These are phyloP conservation scores for Silene uniflora DNA, from an alignment of 148 eudicot genomes.

Conservation along the genomic window DNA sequence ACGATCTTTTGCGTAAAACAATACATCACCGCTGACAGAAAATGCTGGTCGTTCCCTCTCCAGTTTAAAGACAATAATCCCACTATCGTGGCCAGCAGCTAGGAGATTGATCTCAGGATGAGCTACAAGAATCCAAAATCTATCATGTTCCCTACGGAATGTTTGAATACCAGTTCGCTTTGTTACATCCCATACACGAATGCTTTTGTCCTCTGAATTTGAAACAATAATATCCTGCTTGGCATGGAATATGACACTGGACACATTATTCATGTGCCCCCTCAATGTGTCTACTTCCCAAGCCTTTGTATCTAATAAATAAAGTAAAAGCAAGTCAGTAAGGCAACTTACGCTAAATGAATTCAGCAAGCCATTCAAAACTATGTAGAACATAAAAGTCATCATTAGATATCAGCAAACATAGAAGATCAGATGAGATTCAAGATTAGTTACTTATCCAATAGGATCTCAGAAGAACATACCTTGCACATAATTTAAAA, in stretches of 20 bases:
- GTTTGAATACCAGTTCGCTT: slow-evolving; percentile 81
- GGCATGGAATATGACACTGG: slow-evolving; percentile 80
- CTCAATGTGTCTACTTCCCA: slow-evolving; percentile 93
- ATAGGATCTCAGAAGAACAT: neutral
- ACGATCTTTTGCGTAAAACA: slow-evolving; percentile 83
- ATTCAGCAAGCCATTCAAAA: neutral
- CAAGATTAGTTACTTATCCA: neutral
- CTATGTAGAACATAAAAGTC: neutral
- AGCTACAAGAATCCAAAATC: slow-evolving; percentile 80
- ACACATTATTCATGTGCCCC: slow-evolving; percentile 89
- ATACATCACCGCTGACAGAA: slow-evolving; percentile 71
- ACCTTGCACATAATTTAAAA: neutral
- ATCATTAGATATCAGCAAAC: slow-evolving; percentile 2
- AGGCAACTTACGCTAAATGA: neutral
- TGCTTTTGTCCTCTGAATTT: slow-evolving; percentile 93
- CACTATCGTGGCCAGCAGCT: slow-evolving; percentile 87
- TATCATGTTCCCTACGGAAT: slow-evolving; percentile 80
- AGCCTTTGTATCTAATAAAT: slow-evolving; percentile 73
- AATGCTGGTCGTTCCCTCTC: slow-evolving; percentile 96
- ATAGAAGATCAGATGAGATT: neutral
- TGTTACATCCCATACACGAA: slow-evolving; percentile 87
- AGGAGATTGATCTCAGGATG: slow-evolving; percentile 86
- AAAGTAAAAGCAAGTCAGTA: slow-evolving; percentile 16
- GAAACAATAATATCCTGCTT: slow-evolving; percentile 89
- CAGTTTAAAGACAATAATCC: slow-evolving; percentile 81